Conservation (phyloP, 2,329 filamentous ascomycete genomes). For the Neonectria punicea region DNA sequence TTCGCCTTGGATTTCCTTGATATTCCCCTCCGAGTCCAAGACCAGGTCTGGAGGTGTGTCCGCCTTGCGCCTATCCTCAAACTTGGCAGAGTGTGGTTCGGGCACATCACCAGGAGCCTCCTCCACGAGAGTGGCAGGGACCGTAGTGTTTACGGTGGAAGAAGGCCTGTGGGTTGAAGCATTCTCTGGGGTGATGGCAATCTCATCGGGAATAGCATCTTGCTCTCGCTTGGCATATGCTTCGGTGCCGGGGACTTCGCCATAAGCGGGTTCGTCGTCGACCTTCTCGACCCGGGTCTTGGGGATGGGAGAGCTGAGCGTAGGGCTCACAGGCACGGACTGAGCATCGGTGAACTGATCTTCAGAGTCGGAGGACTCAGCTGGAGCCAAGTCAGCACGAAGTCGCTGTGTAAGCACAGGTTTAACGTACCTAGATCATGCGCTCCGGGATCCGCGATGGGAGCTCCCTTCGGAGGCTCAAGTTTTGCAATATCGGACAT, state of each 20-base stretch:
- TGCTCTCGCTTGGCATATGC: conserved; percentile 65
- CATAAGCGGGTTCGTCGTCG: conserved; percentile 62
- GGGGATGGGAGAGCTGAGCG: conserved; percentile 63
- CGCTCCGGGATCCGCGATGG: conserved; percentile 65
- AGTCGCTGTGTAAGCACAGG: conserved; percentile 1
- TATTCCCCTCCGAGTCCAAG: conserved; percentile 56
- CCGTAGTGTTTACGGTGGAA: conserved; percentile 35
- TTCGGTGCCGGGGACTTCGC: conserved; percentile 70
- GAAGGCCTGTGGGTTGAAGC: conserved; percentile 37
- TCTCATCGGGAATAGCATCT: conserved; percentile 70
- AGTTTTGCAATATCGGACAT: conserved; percentile 48
- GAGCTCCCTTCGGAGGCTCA: conserved; percentile 46
- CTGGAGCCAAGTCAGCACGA: conserved; percentile 43
- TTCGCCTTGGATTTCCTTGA: conserved; percentile 45
- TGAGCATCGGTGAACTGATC: conserved; percentile 77
- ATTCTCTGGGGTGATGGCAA: conserved; percentile 57
- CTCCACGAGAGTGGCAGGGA: conserved; percentile 65
- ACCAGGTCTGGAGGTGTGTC: conserved; percentile 66
- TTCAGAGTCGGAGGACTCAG: conserved; percentile 71
- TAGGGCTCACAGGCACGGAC: conserved; percentile 59
- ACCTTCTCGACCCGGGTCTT: conserved; percentile 68
- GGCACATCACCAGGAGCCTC: conserved; percentile 57
- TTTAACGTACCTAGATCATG: conserved; percentile 64
- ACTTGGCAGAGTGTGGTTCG: conserved; percentile 56
- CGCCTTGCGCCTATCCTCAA: conserved; percentile 57